Evolutionary conservation across 345 rosid species (phyloP).

Genomic region (Corchorus capsularis): DNA sequence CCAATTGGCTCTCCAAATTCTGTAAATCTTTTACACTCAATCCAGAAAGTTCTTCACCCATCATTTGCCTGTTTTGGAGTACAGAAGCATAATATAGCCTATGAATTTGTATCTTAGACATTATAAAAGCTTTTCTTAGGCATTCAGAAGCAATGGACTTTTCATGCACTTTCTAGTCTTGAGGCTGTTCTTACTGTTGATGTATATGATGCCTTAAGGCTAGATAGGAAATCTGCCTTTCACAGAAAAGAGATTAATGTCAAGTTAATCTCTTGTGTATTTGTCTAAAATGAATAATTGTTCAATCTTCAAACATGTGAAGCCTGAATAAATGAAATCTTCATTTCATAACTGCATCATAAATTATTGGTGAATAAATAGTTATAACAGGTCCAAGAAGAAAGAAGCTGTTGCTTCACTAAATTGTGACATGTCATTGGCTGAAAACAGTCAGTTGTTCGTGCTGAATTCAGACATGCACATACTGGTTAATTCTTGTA

Average conservation of each 20-base stretch:
- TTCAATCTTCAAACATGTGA: conserved; percentile 5
- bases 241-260: neutral
- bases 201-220: conserved; percentile 7
- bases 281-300: conserved; percentile 6
- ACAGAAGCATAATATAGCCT: conserved; percentile 15
- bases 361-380: neutral
- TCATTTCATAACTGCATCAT: neutral
- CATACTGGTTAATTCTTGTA: neutral
- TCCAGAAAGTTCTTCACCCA: conserved; percentile 78
- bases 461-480: neutral
- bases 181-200: conserved; percentile 6
- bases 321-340: neutral
- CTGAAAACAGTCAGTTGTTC: neutral
- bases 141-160: neutral
- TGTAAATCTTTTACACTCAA: conserved; percentile 52
- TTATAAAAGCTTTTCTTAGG: conserved; percentile 9
- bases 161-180: neutral
- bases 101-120: neutral
- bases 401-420: neutral
- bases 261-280: neutral
- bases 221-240: conserved; percentile 5
- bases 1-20: conserved; percentile 59
- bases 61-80: conserved; percentile 61
- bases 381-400: conserved; percentile 7
- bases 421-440: neutral